Conservation (phyloP, 1,284 basidiomycete species). For the Trametes pubescens region DNA sequence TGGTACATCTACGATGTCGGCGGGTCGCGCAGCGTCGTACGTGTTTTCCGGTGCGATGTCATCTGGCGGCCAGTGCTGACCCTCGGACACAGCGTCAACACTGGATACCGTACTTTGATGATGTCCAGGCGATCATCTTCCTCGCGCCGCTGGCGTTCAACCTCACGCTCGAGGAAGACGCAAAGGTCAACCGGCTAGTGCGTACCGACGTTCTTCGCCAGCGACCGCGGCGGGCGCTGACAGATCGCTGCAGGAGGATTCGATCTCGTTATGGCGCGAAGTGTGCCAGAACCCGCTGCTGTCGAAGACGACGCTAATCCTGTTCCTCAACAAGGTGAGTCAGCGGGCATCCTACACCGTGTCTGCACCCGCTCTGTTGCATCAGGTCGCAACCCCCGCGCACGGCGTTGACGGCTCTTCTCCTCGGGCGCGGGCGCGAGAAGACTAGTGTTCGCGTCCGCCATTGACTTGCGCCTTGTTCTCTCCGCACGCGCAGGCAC, state of each 20-base stretch:
- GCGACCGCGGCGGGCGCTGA: not conserved
- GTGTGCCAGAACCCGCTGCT: constrained; percentile 64
- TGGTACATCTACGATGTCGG: constrained; percentile 76
- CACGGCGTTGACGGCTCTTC: not conserved
- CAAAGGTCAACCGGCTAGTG: constrained; percentile 61
- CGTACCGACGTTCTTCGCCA: constrained; percentile 18
- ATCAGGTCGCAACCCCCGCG: not conserved
- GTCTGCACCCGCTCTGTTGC: not conserved
- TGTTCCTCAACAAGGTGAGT: constrained; percentile 72
- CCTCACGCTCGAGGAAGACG: constrained; percentile 66
- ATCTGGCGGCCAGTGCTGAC: constrained; percentile 8
- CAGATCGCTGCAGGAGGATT: constrained; percentile 53
- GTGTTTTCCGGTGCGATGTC: constrained; percentile 13
- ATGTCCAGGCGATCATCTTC: constrained; percentile 57
- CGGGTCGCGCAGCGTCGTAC: constrained; percentile 62
- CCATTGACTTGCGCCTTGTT: not conserved
- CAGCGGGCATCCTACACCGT: not conserved
- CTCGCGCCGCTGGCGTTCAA: constrained; percentile 66
- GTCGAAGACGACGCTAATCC: constrained; percentile 61
- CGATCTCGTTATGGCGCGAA: constrained; percentile 63
- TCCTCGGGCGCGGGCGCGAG: constrained; percentile 3
- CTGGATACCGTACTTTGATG: constrained; percentile 76
- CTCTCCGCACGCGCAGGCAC: not conserved
- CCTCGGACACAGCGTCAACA: constrained; percentile 58
- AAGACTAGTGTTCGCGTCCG: not conserved